A percentile compares a stretch with the other conserved stretches of the same genome.
Evolutionary conservation across 768 basidiomycete species (phyloP).

Genomic region (Chalciporus sphaerocephalus): DNA sequence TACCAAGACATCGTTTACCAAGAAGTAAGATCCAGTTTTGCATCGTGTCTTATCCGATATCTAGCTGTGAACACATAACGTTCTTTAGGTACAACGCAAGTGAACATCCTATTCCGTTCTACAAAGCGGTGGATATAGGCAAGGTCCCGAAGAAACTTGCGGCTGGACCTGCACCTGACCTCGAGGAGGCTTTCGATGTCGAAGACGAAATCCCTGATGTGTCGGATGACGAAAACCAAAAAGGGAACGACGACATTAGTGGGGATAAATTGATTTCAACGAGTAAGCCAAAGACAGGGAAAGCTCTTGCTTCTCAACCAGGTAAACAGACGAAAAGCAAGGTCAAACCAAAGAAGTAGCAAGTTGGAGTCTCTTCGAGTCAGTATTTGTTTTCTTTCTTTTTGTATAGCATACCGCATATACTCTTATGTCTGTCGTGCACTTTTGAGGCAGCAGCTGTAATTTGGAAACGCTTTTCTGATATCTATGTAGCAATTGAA

Average conservation of each 20-base stretch:
- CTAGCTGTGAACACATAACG: neutral
- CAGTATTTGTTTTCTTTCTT: neutral
- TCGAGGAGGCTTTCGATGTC: constrained; percentile 86
- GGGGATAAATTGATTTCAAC: constrained; percentile 60
- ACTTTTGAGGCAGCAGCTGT: neutral
- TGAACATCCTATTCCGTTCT: constrained; percentile 94
- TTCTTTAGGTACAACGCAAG: constrained; percentile 75
- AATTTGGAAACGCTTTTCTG: neutral
- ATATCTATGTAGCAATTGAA: no score
- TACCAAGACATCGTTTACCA: constrained; percentile 82
- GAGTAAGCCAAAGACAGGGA: constrained; percentile 37
- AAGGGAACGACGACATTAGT: constrained; percentile 35
- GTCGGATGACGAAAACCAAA: constrained; percentile 47
- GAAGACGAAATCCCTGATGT: constrained; percentile 44
- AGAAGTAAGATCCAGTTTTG: constrained; percentile 49
- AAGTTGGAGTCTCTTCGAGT: no score
- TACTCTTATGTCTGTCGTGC: neutral
- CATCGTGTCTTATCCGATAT: neutral
- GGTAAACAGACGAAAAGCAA: constrained; percentile 19
- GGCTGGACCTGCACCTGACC: constrained; percentile 73
- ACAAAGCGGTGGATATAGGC: constrained; percentile 79
- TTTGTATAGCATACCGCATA: neutral
- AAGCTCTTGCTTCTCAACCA: constrained; percentile 1
- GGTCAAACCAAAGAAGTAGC: constrained; percentile 12
- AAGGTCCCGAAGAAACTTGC: constrained; percentile 78